Evolutionary conservation across 2,329 filamentous ascomycete genomes (phyloP), one percentile per base, ranked within the genome.

Genomic region (Aspergillus sp.): DNA sequence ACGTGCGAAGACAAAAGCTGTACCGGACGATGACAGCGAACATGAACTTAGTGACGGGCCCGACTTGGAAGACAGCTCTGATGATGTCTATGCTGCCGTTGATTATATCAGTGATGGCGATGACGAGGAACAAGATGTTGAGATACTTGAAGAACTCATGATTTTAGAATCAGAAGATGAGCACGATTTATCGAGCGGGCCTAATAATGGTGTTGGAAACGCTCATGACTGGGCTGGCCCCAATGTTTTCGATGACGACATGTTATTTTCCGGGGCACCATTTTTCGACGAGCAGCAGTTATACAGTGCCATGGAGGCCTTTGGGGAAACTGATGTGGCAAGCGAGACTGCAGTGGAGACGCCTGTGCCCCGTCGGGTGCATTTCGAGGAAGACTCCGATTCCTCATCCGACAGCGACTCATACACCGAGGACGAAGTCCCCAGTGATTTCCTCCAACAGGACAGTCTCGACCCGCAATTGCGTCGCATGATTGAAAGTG

Each of bases 91-190:
- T 73, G 89, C 87, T 2, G 89, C 82, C 39, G 88, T 96, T 59
- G 90, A 93, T 70, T 85, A 91, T 51, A 88, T 96, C 60, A 90
- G 85, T 64, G 90, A 93, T 66, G 88, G 86, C 11, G 90, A 93
- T 61, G 88, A 91, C 62, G 90, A 93, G 72, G 88, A 93, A 73
- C 85, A 90, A 63, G 85, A 90, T 81, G 85, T 93, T 56, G 84
- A 89, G 69, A 85, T 87, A 81, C 83, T 86, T 79, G 90, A 95
- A 83, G 90, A 92, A 78, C 82, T 87, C 73, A 85, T 88, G 65
- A 90, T 93, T 61, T 79, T 90, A 37, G 71, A 75, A 51, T 76
- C 74, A 6, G 75, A 77, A 55, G 69, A 71, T 56, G 71, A 74
- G 43, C 66, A 73, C 25, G 66, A 63, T 2, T 37, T 70, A 6